Base-by-base conservation (phyloP, 305 asterid genomes). In the Fraxinus xanthoxyloides region DNA sequence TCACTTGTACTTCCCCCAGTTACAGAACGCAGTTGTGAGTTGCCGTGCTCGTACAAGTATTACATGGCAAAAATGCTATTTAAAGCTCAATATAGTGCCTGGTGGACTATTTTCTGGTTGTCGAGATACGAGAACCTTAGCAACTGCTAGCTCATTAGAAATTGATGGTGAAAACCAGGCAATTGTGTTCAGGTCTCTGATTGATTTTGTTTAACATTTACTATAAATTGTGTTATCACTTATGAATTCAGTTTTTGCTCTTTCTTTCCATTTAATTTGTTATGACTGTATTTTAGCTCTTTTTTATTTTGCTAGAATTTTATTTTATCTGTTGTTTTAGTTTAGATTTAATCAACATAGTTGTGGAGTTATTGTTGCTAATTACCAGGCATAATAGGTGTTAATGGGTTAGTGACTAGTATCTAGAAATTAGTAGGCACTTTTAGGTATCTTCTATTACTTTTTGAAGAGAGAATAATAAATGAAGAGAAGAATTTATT, bases 41-140 rank as follows among this genome's bases (percentile, higher is more conserved):
- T 70, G 78, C 75, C 70, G 76, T 81, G 72, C 79, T 72, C 79
- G 61, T 75, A 75, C 34, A 15, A 34, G 80, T 76, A 81, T 85
- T 61, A 84, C 76, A 12, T 76, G 83, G 75, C 82, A 87, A 38
- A 85, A 72, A 81, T 84, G 79, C 87, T 84, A 83, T 73, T 34
- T 70, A 63, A 89, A 84, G 83, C 84, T 86, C 80, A 84, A 85
- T 83, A 51, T 76, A 85, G 84, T 83, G 9, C 88, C 82, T 3
- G 35, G 77, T 48, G 73, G 80, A 21, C 34, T 81, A 46, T 79
- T 78, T 78, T 74, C 79, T 74, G 79, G 80, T 40, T 46, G 81
- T 75, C 80, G 75, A 48, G 73, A 63, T 72, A 36, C 80, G 82
- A 83, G 88, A 24, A 77, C 78, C 85, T 81, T 80, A 78, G 75